phyloP scores from a whole-genome alignment of 2,329 filamentous ascomycete species.

The Corniculantispora saksenae region DNA sequence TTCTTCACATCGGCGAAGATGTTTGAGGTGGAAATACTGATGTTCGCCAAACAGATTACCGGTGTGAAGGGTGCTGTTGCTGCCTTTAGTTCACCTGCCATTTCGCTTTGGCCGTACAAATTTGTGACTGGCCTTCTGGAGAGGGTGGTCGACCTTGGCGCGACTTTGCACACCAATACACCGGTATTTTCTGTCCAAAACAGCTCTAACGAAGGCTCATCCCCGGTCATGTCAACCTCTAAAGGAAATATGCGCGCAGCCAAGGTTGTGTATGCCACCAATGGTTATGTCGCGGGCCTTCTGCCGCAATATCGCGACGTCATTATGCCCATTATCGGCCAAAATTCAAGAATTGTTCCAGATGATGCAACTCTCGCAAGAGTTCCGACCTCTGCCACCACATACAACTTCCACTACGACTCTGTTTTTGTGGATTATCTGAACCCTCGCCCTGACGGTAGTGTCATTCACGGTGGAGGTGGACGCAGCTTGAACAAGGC shows the following conservation, averaged over 20 bases:
- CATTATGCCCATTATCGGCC: slow-evolving; percentile 27
- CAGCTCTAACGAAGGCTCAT: too few species aligned
- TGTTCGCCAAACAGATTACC: neutral
- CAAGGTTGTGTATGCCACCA: slow-evolving; percentile 30
- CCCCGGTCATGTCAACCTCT: slow-evolving; percentile 20
- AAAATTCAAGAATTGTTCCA: slow-evolving; percentile 15
- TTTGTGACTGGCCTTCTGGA: slow-evolving; percentile 5
- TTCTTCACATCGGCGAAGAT: too few species aligned
- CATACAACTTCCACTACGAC: neutral
- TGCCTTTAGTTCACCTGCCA: slow-evolving; percentile 6
- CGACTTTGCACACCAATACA: slow-evolving; percentile 14
- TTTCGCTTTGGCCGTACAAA: slow-evolving; percentile 15
- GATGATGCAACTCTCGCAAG: neutral
- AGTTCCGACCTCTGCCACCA: neutral
- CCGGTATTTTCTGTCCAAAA: slow-evolving; percentile 6
- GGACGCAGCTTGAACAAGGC: neutral
- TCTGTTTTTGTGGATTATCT: neutral
- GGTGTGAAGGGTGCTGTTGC: slow-evolving; percentile 6
- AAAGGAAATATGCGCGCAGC: slow-evolving; percentile 25
- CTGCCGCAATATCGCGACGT: slow-evolving; percentile 22
- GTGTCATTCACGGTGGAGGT: neutral
- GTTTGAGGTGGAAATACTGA: too few species aligned
- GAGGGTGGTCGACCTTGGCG: neutral
- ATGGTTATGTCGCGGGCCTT: slow-evolving; percentile 30
- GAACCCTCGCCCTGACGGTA: slow-evolving; percentile 2